These are phyloP conservation scores for Sugiyamaella japonica DNA, from an alignment of 1,139 yeast species.

Conservation along the genomic window DNA sequence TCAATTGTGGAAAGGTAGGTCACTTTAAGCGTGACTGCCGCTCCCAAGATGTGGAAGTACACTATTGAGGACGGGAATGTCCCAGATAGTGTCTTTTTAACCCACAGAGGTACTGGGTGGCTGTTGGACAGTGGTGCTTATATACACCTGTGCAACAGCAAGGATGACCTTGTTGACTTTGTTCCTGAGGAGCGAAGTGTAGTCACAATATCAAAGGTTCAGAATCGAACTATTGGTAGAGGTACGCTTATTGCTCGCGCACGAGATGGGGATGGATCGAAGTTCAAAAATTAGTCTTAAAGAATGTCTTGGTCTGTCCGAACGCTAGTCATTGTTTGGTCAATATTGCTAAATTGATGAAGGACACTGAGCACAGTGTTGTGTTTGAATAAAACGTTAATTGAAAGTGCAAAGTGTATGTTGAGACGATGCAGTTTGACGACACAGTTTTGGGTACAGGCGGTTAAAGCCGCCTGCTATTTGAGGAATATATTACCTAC, in stretches of 20 bases:
- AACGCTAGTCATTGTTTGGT: background rate
- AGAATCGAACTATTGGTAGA: background rate
- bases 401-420: too few relatives aligned
- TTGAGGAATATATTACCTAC: too few relatives aligned
- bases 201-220: background rate
- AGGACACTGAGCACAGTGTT: background rate
- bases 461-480: too few relatives aligned
- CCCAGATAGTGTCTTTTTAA: background rate
- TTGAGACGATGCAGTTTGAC: too few relatives aligned
- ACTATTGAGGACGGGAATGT: too few relatives aligned
- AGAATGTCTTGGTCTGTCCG: background rate
- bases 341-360: background rate
- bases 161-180: constrained; percentile 1
- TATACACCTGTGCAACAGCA: background rate
- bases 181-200: background rate
- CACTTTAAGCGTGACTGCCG: background rate
- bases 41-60: too few relatives aligned
- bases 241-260: background rate
- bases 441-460: too few relatives aligned
- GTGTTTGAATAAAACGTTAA: background rate
- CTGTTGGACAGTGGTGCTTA: background rate
- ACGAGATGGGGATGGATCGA: background rate
- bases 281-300: background rate
- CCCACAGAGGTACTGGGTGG: background rate
- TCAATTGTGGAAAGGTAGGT: background rate